Evolutionary conservation across 1,139 yeast species (phyloP).

Genomic region (Casaregolazyma suthepensis): DNA sequence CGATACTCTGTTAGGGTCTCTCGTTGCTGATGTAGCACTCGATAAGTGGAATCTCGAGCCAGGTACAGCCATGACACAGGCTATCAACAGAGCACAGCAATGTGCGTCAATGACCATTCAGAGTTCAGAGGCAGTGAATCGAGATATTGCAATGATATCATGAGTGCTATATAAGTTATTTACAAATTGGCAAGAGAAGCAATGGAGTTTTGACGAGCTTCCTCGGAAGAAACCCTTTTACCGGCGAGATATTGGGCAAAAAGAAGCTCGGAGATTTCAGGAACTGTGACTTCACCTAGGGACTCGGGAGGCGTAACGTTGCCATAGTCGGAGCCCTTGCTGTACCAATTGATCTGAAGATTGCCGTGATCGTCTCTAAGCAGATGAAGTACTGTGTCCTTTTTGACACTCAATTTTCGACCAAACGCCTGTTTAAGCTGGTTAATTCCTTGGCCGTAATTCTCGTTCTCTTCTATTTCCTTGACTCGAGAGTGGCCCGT

Average conservation of each 20-base stretch:
- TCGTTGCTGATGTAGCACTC: conserved; percentile 36
- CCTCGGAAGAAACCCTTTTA: conserved; percentile 49
- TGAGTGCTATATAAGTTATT: not conserved
- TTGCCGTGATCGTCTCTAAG: conserved; percentile 43
- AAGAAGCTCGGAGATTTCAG: conserved; percentile 48
- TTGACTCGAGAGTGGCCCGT: conserved; percentile 46
- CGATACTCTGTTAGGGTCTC: conserved; percentile 54
- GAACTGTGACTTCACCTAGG: conserved; percentile 32
- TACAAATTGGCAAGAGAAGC: conserved; percentile 10
- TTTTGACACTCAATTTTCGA: conserved; percentile 42
- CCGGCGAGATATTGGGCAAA: conserved; percentile 59
- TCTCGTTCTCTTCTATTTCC: conserved; percentile 23
- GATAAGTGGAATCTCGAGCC: conserved; percentile 13
- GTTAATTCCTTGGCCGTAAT: conserved; percentile 32
- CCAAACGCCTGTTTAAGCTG: conserved; percentile 35
- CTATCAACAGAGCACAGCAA: conserved; percentile 43
- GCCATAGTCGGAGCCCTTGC: not conserved
- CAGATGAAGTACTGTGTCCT: conserved; percentile 52
- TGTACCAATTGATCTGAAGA: conserved; percentile 37
- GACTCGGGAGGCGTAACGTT: conserved; percentile 15
- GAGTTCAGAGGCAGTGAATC: conserved; percentile 30
- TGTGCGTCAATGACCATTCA: conserved; percentile 50
- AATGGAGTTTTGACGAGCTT: conserved; percentile 26
- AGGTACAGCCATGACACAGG: conserved; percentile 28
- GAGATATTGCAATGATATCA: conserved; percentile 12